These are phyloP conservation scores for Starmerella stellata DNA, from an alignment of 805 yeast genomes.

Conservation along the genomic window DNA sequence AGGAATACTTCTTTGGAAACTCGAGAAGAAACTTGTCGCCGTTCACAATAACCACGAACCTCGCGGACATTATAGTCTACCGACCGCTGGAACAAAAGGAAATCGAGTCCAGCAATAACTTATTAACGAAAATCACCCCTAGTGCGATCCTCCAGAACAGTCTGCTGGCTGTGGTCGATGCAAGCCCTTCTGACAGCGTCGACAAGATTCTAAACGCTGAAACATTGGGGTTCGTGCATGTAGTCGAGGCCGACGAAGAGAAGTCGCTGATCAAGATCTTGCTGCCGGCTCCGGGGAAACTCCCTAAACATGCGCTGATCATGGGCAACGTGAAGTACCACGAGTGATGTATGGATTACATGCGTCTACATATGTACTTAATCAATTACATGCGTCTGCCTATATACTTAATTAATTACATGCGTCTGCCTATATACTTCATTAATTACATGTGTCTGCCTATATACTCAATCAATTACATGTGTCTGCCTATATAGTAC, in stretches of 20 bases:
- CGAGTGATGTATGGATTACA: constrained; percentile 34
- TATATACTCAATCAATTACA: too few species aligned
- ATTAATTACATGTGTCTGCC: too few species aligned
- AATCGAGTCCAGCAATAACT: constrained; percentile 9
- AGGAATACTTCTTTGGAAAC: constrained; percentile 80
- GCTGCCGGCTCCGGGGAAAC: constrained; percentile 71
- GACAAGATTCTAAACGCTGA: constrained; percentile 36
- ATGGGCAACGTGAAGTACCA: constrained; percentile 66
- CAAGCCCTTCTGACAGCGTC: constrained; percentile 30
- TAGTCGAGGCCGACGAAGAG: constrained; percentile 53
- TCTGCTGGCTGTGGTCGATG: constrained; percentile 46
- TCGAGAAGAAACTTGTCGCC: constrained; percentile 53
- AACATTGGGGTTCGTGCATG: constrained; percentile 63
- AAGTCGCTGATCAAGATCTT: constrained; percentile 50
- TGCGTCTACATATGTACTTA: too few species aligned
- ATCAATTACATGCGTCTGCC: too few species aligned
- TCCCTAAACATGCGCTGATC: constrained; percentile 58
- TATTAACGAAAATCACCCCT: constrained; percentile 24
- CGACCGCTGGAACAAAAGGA: constrained; percentile 31
- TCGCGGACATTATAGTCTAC: constrained; percentile 42
- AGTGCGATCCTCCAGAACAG: constrained; percentile 46
- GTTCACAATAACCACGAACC: constrained; percentile 59
- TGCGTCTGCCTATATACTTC: too few species aligned
- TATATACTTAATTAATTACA: too few species aligned
- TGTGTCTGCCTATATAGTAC: too few species aligned